Evolutionary conservation across 1,284 basidiomycete species (phyloP), one percentile per base, ranked within the genome.

Genomic region (Serendipita sp.): DNA sequence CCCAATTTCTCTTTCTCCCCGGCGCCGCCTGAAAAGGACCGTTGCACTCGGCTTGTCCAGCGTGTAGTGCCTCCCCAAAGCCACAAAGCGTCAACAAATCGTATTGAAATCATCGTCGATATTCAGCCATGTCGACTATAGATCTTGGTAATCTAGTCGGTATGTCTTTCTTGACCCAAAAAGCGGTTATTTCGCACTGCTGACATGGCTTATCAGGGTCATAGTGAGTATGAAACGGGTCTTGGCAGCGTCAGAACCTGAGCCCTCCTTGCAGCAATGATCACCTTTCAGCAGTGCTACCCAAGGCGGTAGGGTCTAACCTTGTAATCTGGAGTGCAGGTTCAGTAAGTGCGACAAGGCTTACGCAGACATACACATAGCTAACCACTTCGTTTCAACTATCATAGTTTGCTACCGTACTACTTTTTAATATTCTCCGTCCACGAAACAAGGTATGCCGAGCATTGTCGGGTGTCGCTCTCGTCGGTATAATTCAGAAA

Each of bases 231-330:
- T 58, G 10, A 8, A 6, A n/a, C 53, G 8, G 4, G 15, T n/a
- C 10, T 10, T 32, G 12, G 29, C n/a, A 29, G 8, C 32, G 32
- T 58, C 8, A 12, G 10, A 58, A 58, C 4, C 17, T 35, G n/a
- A 29, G 17, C 6, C 12, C n/a, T 29, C 5, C n/a, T 29, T 32
- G 5, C 12, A 58, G 53, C 60, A 68, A 73, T 49, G 63, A 67
- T 22, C 70, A 72, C 50, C 67, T 73, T 44, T 70, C 71, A 13
- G 61, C 67, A 44, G 73, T 74, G 8, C 72, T 72, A 10, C 88
- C 90, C 74, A 79, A 80, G 65, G 89, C 91, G 64, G 91, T 95
- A 29, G 86, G 81, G 64, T 85, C 85, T 22, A 93, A 96, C 75
- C 80, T 92, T 64, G 82, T 76, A 38, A 74, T 91, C 53, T 90